Percentiles rank a stretch among this genome's conserved stretches.
Evolutionary conservation across 1,284 basidiomycete species (phyloP).

Genomic region (Tylopilus orsonianus): DNA sequence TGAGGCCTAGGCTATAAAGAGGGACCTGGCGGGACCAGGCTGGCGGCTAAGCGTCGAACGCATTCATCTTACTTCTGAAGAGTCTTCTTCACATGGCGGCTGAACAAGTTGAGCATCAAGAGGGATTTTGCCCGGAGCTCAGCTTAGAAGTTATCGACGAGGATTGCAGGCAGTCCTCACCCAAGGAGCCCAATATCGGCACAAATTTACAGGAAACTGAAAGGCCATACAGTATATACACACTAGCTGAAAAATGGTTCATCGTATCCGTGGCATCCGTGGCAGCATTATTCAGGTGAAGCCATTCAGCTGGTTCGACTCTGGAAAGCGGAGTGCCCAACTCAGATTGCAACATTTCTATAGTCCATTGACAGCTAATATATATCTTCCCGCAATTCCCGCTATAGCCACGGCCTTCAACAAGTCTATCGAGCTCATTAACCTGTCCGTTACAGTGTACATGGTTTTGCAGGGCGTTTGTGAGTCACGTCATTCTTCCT

Average conservation of each 20-base stretch:
- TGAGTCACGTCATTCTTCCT: conserved; percentile 30
- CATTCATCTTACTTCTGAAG: background rate
- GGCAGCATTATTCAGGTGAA: conserved; percentile 63
- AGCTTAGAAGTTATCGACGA: background rate
- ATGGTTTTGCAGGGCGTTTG: conserved; percentile 76
- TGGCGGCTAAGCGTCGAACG: too few species aligned
- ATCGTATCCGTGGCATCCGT: conserved; percentile 59
- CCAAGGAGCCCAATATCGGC: background rate
- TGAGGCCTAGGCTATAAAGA: background rate
- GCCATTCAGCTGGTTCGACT: background rate
- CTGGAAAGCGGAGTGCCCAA: background rate
- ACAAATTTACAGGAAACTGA: conserved; percentile 7
- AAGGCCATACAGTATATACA: conserved; percentile 54
- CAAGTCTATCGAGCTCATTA: conserved; percentile 66
- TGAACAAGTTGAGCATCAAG: conserved; percentile 6
- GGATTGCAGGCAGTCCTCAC: background rate
- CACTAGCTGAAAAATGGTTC: conserved; percentile 60
- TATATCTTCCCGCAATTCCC: conserved; percentile 79
- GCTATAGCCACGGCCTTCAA: conserved; percentile 60
- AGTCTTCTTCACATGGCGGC: background rate
- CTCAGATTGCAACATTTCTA: background rate
- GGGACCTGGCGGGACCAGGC: background rate
- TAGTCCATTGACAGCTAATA: conserved; percentile 72
- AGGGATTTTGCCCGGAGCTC: background rate
- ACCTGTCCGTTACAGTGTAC: conserved; percentile 77